Conservation (phyloP, 23 red algal species). For the Gracilaria caudata region DNA sequence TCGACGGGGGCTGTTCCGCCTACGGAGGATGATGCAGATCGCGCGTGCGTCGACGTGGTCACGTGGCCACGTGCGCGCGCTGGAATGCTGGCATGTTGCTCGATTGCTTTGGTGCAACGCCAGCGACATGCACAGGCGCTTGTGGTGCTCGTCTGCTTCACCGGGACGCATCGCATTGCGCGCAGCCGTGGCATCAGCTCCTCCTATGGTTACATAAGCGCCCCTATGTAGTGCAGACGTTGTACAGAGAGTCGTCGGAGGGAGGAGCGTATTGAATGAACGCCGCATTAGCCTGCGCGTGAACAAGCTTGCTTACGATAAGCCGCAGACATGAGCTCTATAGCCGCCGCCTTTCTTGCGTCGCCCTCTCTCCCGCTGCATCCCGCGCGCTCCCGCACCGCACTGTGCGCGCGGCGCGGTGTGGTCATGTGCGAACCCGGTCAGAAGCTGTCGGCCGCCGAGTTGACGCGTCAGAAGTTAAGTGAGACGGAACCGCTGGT, state of each 20-base stretch:
- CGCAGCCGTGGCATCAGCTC: too few relatives aligned
- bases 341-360: background rate
- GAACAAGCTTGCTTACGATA: too few relatives aligned
- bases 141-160: too few relatives aligned
- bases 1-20: too few relatives aligned
- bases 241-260: too few relatives aligned
- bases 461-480: constrained; percentile 55
- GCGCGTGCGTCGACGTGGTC: background rate
- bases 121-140: background rate
- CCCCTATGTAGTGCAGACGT: too few relatives aligned
- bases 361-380: background rate
- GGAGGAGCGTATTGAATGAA: too few relatives aligned
- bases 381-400: background rate
- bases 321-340: background rate
- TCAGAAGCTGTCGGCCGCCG: constrained; percentile 36
- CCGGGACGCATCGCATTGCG: too few relatives aligned
- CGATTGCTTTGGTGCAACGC: background rate
- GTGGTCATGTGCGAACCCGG: background rate
- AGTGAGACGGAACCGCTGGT: constrained; percentile 57
- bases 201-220: too few relatives aligned
- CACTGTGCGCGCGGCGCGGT: background rate
- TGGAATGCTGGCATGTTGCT: background rate
- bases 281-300: too few relatives aligned
- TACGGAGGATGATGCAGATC: background rate
- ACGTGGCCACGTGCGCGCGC: background rate